These are phyloP conservation scores for Gracilaria caudata DNA, from an alignment of 23 red algal genomes.

Conservation along the genomic window DNA sequence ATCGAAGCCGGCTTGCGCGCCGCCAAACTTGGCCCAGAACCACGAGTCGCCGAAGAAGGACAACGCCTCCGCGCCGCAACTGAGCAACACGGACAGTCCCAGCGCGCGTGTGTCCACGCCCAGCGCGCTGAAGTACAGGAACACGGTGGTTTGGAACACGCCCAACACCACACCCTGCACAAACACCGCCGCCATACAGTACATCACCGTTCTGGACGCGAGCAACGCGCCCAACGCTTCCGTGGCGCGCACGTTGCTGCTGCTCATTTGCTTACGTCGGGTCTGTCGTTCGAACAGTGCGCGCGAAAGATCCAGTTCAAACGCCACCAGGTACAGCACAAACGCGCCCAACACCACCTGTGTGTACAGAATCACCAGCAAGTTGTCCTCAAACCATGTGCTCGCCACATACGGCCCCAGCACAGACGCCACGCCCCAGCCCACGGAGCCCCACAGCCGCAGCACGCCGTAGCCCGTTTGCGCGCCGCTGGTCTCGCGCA, in stretches of 20 bases:
- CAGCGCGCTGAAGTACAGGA: slow-evolving; percentile 35
- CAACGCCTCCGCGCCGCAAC: slow-evolving; percentile 42
- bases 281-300: slow-evolving; percentile 28
- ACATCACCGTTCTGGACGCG: background rate
- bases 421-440: slow-evolving; percentile 49
- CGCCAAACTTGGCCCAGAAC: background rate
- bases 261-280: background rate
- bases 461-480: slow-evolving; percentile 8
- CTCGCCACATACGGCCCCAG: background rate
- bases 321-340: slow-evolving; percentile 6
- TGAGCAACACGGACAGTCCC: slow-evolving; percentile 44
- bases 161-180: slow-evolving; percentile 51
- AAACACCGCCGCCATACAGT: slow-evolving; percentile 16
- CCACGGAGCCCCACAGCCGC: slow-evolving; percentile 30
- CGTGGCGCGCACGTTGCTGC: background rate
- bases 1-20: slow-evolving; percentile 12
- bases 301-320: slow-evolving; percentile 25
- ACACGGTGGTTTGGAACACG: slow-evolving; percentile 33
- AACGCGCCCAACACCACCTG: slow-evolving; percentile 24
- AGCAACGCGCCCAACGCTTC: background rate
- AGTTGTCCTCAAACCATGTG: background rate
- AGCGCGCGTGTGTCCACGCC: slow-evolving; percentile 29
- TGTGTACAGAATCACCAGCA: slow-evolving; percentile 16
- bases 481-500: background rate
- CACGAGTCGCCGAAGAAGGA: background rate